Evolutionary conservation across 805 yeast genomes (phyloP), one percentile per base, ranked within the genome.

Genomic region (Suhomyces sp.): DNA sequence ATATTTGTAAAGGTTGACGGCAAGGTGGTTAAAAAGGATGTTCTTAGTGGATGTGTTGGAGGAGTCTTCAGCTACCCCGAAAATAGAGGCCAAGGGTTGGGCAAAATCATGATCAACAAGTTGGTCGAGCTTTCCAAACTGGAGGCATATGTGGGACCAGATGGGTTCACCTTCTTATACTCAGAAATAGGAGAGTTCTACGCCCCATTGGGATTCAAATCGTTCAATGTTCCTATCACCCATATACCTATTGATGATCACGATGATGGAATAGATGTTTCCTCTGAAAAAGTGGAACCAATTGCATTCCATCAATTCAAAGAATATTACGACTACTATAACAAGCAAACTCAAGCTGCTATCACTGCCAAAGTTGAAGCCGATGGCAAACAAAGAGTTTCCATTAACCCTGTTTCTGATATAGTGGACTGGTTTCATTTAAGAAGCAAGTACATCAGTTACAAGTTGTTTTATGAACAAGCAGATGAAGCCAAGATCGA

Each of bases 141-240:
- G 4, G 48, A 51, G 10, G 36, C 33, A 11, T 35, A 36, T 15
- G 31, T 63, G 20, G 68, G 65, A 2, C 36, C 36, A 3, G 58
- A 58, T 24, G 72, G 70, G 1, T 65, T 55, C 38, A 50, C 53
- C 6, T 60, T 62, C 40, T 54, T 68, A 36, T 67, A 68, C 44
- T 64, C 71, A 2, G 74, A 68, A 41, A 57, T 68, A 8, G 72
- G 72, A 8, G 72, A 68, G 34, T 68, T 64, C 49, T 68, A 68
- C 42, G 36, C 51, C 30, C 53, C 53, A 16, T 47, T 49, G 34
- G 74, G 73, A 11, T 68, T 67, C 48, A 54, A 52, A 28, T 65
- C 71, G 3, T 51, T 54, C 28, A 56, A 47, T 14, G 65, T 68
- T n/a, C 66, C 63, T 3, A 44, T 67, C 34, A 39, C 59, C 19